A percentile compares a stretch with the other conserved stretches of the same genome.
These are phyloP conservation scores for Penstemon eatonii DNA, from an alignment of 257 asterid species.

Conservation along the genomic window DNA sequence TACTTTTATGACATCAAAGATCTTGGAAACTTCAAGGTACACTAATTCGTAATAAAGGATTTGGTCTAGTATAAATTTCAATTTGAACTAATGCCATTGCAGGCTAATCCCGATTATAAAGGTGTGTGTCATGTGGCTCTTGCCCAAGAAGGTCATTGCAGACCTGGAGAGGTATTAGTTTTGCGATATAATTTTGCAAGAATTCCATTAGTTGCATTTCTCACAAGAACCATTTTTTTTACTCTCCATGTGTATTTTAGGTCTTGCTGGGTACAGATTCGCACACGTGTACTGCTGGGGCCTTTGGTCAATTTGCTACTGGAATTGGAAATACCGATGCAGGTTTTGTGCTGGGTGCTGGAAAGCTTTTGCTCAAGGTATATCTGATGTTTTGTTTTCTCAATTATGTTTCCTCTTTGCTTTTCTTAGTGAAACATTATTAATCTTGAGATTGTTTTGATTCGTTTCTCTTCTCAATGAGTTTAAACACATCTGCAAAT, in stretches of 20 bases:
- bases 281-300: conserved; percentile 97
- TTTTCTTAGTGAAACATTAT: background rate
- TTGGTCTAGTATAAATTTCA: conserved; percentile 17
- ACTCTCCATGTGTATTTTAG: conserved; percentile 37
- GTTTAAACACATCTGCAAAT: background rate
- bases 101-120: conserved; percentile 92
- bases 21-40: conserved; percentile 84
- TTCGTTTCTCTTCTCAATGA: conserved; percentile 11
- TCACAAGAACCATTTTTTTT: background rate
- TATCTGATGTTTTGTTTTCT: conserved; percentile 10
- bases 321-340: conserved; percentile 98
- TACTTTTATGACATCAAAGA: conserved; percentile 93
- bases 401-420: background rate
- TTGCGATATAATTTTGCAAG: background rate
- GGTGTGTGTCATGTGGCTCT: conserved; percentile 98
- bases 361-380: conserved; percentile 97
- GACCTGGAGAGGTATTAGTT: conserved; percentile 86
- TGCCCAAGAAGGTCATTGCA: conserved; percentile 99
- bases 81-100: conserved; percentile 26
- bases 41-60: conserved; percentile 1
- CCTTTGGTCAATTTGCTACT: conserved; percentile 95
- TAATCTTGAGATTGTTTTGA: background rate
- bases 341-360: conserved; percentile 88
- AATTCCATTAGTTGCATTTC: background rate
- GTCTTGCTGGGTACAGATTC: conserved; percentile 92